Evolutionary conservation across 2,329 filamentous ascomycete genomes (phyloP).

Genomic region (Tothia fuscella): DNA sequence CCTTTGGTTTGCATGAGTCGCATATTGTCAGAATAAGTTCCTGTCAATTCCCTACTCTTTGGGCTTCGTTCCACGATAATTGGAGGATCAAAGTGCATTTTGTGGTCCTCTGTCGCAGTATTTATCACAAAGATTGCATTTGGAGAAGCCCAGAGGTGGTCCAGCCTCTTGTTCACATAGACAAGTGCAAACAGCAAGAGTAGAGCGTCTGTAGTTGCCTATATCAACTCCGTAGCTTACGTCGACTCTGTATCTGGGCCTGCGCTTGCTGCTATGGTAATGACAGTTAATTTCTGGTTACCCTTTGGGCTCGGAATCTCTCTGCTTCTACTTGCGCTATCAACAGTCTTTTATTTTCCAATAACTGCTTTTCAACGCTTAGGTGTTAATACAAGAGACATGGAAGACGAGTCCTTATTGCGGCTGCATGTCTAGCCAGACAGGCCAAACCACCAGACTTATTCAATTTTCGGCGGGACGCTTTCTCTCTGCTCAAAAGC

Average conservation of each 20-base stretch:
- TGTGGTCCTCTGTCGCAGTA: conserved; percentile 23
- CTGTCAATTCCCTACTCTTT: conserved; percentile 21
- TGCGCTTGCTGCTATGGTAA: conserved; percentile 22
- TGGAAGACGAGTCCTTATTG: background rate
- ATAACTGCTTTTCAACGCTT: background rate
- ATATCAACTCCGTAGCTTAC: conserved; percentile 20
- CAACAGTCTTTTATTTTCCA: background rate
- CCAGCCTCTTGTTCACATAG: no score
- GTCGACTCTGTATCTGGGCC: conserved; percentile 24
- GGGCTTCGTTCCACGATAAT: conserved; percentile 22
- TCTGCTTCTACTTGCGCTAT: conserved; percentile 10
- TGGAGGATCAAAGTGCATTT: conserved; percentile 26
- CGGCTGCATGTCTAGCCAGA: background rate
- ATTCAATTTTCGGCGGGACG: conserved; percentile 17
- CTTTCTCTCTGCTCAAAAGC: background rate
- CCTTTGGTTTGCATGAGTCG: conserved; percentile 20
- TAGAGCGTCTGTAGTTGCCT: conserved; percentile 9
- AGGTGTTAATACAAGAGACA: background rate
- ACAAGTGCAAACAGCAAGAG: background rate
- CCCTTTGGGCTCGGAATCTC: conserved; percentile 24
- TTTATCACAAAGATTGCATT: conserved; percentile 21
- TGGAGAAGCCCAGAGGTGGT: background rate
- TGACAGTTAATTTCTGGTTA: conserved; percentile 24
- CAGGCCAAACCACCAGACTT: background rate
- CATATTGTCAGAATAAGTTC: conserved; percentile 17